These are phyloP conservation scores for Urtica urens DNA, from an alignment of 306 rosid species.

Conservation along the genomic window DNA sequence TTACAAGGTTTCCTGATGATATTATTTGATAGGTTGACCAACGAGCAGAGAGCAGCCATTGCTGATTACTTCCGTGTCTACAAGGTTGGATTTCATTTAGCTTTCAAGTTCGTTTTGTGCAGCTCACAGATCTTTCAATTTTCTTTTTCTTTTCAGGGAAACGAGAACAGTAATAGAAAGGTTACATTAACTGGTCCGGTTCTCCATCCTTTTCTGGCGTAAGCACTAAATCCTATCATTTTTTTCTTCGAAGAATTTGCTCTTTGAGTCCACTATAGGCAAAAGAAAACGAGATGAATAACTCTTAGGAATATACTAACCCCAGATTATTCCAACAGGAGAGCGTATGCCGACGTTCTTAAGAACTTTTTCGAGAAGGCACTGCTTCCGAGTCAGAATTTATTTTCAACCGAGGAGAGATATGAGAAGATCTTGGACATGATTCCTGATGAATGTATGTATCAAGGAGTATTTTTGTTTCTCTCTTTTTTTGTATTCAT, in stretches of 20 bases:
- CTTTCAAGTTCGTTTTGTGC: conserved; percentile 1
- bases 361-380: conserved; percentile 51
- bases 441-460: conserved; percentile 74
- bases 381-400: conserved; percentile 49
- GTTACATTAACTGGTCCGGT: conserved; percentile 48
- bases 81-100: conserved; percentile 35
- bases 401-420: conserved; percentile 70
- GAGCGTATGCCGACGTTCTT: conserved; percentile 66
- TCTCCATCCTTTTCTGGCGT: conserved; percentile 79
- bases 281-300: no score
- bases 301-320: conserved; percentile 22
- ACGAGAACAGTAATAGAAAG: conserved; percentile 74
- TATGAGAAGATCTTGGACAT: conserved; percentile 65
- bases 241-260: conserved; percentile 1
- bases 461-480: neutral
- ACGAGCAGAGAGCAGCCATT: conserved; percentile 76
- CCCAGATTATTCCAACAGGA: conserved; percentile 35
- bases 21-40: conserved; percentile 45
- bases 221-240: conserved; percentile 24
- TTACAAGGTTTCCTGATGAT: conserved; percentile 11
- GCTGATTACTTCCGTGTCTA: conserved; percentile 82
- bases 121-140: neutral
- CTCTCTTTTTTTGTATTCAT: neutral
- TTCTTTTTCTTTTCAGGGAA: conserved; percentile 50
- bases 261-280: no score